Base-by-base conservation (phyloP, 495 filamentous ascomycete species). In the Annulohypoxylon nitens region DNA sequence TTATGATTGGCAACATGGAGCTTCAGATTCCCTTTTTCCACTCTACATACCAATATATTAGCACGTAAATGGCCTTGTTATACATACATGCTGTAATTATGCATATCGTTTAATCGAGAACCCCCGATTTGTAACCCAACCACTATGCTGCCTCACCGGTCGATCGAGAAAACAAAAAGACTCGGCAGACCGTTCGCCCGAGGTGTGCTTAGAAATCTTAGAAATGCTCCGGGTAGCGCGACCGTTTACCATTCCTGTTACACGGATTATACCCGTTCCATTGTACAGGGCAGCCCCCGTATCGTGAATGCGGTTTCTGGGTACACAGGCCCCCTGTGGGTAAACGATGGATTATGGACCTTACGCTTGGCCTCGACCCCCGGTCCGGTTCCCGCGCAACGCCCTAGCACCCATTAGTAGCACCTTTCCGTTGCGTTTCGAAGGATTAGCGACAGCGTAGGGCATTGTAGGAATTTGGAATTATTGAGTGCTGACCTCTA, bases 301-400 rank as follows among this genome's bases (percentile, higher is more conserved):
- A 65, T 61, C 69, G 53, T 54, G 54, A 36, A 65, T 62, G 65
- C 47, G 39, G 55, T 43, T 45, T 59, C 36, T 59, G 50, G 50
- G 59, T 25, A 75, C 63, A 68, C 58, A 64, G 51, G 62, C 62
- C 67, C 72, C 64, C 60, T 61, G 54, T 65, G 67, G 51, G 64
- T 63, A 73, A 26, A 69, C 60, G 41, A 68, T 66, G 57, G 63
- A 39, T 59, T 62, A 75, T 70, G 63, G 59, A 51, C 58, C 67
- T 61, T 67, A 57, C 12, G 20, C 48, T 70, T 70, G 67, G 72
- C 72, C 72, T 75, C 61, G 63, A 70, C 34, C 71, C 71, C 72
- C 67, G 72, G 72, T 75, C 67, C 72, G 71, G 72, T 70, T 74
- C 63, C 72, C 72, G 72, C 72, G 72, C 62, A 75, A 74, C 48